phyloP scores from a whole-genome alignment of 2,329 filamentous ascomycete genomes.

The Rutstroemia sp. region DNA sequence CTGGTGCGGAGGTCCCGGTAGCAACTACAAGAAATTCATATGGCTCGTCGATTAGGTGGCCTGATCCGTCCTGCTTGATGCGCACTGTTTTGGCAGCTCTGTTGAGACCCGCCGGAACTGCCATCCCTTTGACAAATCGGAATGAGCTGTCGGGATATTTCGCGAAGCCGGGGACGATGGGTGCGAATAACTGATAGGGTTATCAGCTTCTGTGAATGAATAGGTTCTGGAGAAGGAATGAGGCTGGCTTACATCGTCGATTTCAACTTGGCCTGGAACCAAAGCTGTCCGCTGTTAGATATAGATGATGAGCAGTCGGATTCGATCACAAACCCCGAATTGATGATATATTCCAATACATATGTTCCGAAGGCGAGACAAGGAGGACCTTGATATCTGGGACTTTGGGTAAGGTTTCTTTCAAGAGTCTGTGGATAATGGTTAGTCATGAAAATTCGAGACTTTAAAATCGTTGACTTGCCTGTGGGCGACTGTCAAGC shows the following conservation, averaged over 20 bases:
- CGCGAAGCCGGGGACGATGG: conserved; percentile 38
- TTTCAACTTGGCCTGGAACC: conserved; percentile 36
- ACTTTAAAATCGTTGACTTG: background rate
- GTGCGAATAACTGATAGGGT: conserved; percentile 28
- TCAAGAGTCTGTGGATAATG: conserved; percentile 33
- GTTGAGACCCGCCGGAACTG: conserved; percentile 36
- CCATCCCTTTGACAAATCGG: conserved; percentile 45
- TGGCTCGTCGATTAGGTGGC: conserved; percentile 24
- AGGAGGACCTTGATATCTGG: conserved; percentile 45
- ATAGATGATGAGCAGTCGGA: background rate
- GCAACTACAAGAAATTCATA: conserved; percentile 50
- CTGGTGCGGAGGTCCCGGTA: conserved; percentile 41
- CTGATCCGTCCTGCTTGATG: conserved; percentile 22
- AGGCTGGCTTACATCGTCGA: conserved; percentile 29
- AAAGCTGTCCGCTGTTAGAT: conserved; percentile 21
- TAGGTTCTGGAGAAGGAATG: too few relatives aligned
- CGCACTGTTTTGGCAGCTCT: conserved; percentile 36
- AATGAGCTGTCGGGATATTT: conserved; percentile 41
- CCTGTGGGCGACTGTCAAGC: conserved; percentile 44
- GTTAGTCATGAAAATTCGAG: background rate
- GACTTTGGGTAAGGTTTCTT: conserved; percentile 31
- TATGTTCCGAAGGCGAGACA: conserved; percentile 43
- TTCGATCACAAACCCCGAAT: conserved; percentile 31
- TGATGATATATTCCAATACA: conserved; percentile 44
- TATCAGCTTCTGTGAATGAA: background rate